Conservation (phyloP, 208 protist genomes). For the Crithidia bombi region DNA sequence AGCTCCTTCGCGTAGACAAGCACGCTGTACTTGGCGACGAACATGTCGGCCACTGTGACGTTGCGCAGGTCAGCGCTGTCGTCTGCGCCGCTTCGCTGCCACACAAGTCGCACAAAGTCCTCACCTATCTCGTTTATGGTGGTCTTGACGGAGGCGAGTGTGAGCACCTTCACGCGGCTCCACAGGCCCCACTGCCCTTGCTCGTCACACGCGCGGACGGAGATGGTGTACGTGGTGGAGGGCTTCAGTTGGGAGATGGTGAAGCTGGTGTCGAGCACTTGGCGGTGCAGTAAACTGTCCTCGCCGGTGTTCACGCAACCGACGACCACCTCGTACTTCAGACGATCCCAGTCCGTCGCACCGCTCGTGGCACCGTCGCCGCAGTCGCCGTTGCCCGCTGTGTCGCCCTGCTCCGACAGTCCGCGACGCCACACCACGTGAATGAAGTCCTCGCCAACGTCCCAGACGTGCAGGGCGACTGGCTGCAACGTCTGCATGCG, state of each 20-base stretch:
- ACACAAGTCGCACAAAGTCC: conserved; percentile 91
- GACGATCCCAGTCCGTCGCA: conserved; percentile 42
- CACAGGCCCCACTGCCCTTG: conserved; percentile 88
- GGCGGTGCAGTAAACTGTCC: conserved; percentile 70
- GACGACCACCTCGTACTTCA: conserved; percentile 93
- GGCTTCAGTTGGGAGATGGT: conserved; percentile 85
- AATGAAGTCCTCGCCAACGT: conserved; percentile 91
- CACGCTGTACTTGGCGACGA: conserved; percentile 81
- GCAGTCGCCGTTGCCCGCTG: background rate
- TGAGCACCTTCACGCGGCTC: conserved; percentile 78
- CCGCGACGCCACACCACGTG: conserved; percentile 81
- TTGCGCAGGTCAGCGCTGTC: conserved; percentile 33
- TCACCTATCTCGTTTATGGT: conserved; percentile 91
- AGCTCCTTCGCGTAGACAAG: conserved; percentile 76
- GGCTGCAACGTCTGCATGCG: conserved; percentile 71
- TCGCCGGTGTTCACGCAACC: conserved; percentile 83
- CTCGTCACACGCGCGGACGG: conserved; percentile 88
- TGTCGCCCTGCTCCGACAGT: conserved; percentile 34
- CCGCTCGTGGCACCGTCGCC: background rate
- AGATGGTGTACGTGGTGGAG: conserved; percentile 83
- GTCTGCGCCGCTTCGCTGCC: conserved; percentile 58
- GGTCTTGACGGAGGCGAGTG: conserved; percentile 77
- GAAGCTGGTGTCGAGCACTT: conserved; percentile 88
- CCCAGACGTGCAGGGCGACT: conserved; percentile 75
- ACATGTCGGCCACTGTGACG: conserved; percentile 58